Base-by-base conservation (phyloP, 2,329 filamentous ascomycete species). In the Coniochaeta sp. region DNA sequence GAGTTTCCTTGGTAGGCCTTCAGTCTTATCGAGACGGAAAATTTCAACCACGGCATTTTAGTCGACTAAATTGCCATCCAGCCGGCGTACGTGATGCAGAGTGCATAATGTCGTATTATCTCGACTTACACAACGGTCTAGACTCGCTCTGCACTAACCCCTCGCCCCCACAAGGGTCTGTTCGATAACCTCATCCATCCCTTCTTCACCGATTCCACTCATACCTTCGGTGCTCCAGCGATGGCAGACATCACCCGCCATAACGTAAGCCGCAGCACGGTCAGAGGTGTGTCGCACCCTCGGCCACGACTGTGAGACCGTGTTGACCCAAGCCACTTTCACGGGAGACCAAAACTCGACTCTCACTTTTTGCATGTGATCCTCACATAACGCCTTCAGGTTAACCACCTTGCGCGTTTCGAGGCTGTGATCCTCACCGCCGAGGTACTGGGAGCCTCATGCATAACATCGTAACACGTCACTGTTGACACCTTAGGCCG, bases 401-500 rank as follows among this genome's bases (percentile, higher is more conserved):
- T n/a, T 17, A n/a, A 40, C 38, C 19, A 47, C 26, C 19, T 19
- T 22, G 12, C 42, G 6, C 12, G 19, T 22, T 47, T 26, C 42
- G 42, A 40, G 17, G 42, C 42, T 24, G 12, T 26, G 16, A 26
- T 26, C 16, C 9, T 26, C 19, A 5, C 26, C 42, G 42, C 22
- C 16, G 19, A 26, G 12, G 42, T 47, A 8, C 3, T 30, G 8
- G n/a, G n/a, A 17, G 26, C 26, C 47, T 28, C 47, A 26, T 12
- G 47, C 24, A 52, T 52, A 52, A 52, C 47, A 17, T 28, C 47
- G 24, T 52, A 30, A n/a, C 47, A 8, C 47, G 5, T 26, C 24
- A 9, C 9, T n/a, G 2, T 52, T 22, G 10, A 26, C 24, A 2
- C 14, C 24, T 14, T 52, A 84, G 62, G 82, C 80, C 62, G 87